These are phyloP conservation scores for Chaetomium tenue DNA, from an alignment of 495 filamentous ascomycete genomes.

Conservation along the genomic window DNA sequence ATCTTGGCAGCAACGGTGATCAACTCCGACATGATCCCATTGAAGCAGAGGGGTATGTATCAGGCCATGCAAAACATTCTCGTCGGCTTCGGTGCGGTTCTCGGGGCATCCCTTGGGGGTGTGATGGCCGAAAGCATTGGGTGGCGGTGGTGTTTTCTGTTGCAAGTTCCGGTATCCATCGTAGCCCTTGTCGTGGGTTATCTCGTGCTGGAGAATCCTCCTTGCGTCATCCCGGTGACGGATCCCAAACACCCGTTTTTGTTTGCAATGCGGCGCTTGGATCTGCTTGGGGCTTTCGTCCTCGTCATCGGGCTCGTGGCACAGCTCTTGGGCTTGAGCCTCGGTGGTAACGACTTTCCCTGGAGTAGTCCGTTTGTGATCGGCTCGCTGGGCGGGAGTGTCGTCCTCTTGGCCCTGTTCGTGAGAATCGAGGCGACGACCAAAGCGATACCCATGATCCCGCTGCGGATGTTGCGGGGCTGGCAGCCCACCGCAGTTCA, in stretches of 20 bases:
- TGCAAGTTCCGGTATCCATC: slow-evolving; percentile 54
- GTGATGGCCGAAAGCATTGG: slow-evolving; percentile 49
- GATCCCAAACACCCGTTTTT: slow-evolving; percentile 27
- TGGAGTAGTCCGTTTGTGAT: slow-evolving; percentile 57
- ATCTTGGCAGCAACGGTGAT: slow-evolving; percentile 57
- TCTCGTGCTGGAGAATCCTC: slow-evolving; percentile 50
- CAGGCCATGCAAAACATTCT: slow-evolving; percentile 63
- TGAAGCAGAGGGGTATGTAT: slow-evolving; percentile 61
- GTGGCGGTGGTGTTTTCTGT: slow-evolving; percentile 52
- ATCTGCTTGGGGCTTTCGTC: slow-evolving; percentile 53
- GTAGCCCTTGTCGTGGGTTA: slow-evolving; percentile 56
- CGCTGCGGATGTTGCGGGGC: slow-evolving; percentile 57
- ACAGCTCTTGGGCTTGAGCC: slow-evolving; percentile 58
- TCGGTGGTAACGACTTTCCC: slow-evolving; percentile 61
- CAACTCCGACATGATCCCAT: slow-evolving; percentile 66
- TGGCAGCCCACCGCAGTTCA: slow-evolving; percentile 53
- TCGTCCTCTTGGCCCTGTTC: slow-evolving; percentile 51
- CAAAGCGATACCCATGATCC: slow-evolving; percentile 61
- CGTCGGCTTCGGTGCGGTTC: slow-evolving; percentile 54
- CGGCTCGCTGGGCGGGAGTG: slow-evolving; percentile 50
- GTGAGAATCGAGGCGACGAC: slow-evolving; percentile 57
- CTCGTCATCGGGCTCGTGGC: slow-evolving; percentile 56
- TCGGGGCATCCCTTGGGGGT: slow-evolving; percentile 53
- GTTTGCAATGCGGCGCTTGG: slow-evolving; percentile 55
- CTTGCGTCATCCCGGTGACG: slow-evolving; percentile 18